Evolutionary conservation across 2,329 filamentous ascomycete genomes (phyloP), one percentile per base, ranked within the genome.

Genomic region (Fusarium staphyleae): DNA sequence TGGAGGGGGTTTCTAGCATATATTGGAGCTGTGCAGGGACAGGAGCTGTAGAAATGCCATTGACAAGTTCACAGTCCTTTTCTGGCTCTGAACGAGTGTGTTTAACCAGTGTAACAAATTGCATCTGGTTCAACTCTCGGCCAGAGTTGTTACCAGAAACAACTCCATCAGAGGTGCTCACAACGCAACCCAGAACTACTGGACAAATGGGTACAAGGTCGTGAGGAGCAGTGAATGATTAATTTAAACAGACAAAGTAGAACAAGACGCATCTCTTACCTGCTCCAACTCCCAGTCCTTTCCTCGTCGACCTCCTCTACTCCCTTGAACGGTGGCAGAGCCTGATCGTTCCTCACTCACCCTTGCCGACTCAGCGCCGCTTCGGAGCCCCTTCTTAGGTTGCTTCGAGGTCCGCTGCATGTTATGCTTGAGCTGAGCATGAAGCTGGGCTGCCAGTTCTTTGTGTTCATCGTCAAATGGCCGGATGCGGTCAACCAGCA

Each of bases 401-500:
- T 81, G 81, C 72, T 87, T 85, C 32, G 78, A 74, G 57, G 69
- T 72, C 66, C 80, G 79, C 59, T 78, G 74, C 62, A 85, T 79
- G 66, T 83, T 81, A 48, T 77, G 77, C 66, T 86, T 87, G 75
- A 86, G 81, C 72, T 91, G 87, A 52, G 86, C 83, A 66, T 87
- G 82, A 24, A 93, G 80, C 72, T 89, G 87, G 48, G 81, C 80
- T 16, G 93, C 92, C 30, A 99, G 83, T 71, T 96, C 91, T 70
- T 91, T 90, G 77, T 98, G 97, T 76, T 98, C 95, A 50, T 96
- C 91, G 44, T 88, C 96, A 72, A 93, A 89, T 77, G 97, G 97
- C 70, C 93, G 88, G 56, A 99, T 88, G 63, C 95, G 90, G 73
- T 98, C 93, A 74, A 92, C 87, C 16, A 90, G 86, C 36, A 98